Base-by-base conservation (phyloP, 116 monocot genomes). In the Trichopus zeylanicus region DNA sequence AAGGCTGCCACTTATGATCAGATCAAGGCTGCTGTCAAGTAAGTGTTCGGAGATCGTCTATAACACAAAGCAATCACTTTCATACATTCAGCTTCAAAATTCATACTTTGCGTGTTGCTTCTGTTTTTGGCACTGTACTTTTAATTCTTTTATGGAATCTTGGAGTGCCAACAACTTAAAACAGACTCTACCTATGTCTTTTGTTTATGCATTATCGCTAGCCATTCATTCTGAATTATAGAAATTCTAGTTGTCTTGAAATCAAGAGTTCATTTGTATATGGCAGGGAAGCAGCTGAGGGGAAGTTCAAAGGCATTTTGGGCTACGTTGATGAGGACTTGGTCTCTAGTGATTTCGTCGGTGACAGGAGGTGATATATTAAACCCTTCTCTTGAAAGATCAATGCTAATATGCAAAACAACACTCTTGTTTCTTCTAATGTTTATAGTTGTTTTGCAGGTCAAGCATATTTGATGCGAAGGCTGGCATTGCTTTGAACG, bases 281-380 rank as follows among this genome's bases (percentile, higher is more conserved):
- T 42, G 42, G 42, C 84, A 92, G 84, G 76, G 81, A 73, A 20
- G 81, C 72, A 47, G 78, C 92, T 1, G 87, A 92, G 66, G 87
- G 84, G 1, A 81, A 81, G 46, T 56, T 92, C 27, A 92, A 92
- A 39, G 92, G 87, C 11, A 92, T 92, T 48, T 69, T 92, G 37
- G 92, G 92, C n/a, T 92, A 92, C 55, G 56, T 55, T 24, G 92
- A 92, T 0, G 87, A 84, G 19, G 92, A 92, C 56, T 56, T 92
- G 32, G 92, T 92, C 33, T 92, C 92, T 28, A 71, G 76, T 0
- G 92, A 92, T 57, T 87, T 92, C 29, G 6, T 84, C 5, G 92
- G 92, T 29, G 92, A 92, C 57, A 84, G 48, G 76, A 92, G 92
- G 83, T 92, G 68, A 6, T 3, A 20, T 7, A 7, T 34, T n/a